Evolutionary conservation across 2,329 filamentous ascomycete species (phyloP).

Genomic region (Spiromastix sp.): DNA sequence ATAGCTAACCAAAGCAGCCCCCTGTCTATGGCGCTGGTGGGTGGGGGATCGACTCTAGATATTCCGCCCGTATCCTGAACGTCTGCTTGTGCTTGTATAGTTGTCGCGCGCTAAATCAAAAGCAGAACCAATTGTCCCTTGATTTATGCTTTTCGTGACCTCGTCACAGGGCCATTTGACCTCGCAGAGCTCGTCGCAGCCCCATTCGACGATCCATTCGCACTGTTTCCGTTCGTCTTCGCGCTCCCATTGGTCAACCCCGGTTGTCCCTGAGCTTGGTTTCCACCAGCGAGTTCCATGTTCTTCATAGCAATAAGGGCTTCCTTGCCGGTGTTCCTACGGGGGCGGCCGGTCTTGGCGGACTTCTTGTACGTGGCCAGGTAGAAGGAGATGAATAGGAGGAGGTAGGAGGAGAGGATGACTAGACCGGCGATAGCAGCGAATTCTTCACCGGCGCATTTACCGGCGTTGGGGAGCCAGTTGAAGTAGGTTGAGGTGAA

Average conservation of each 20-base stretch:
- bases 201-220: constrained; percentile 9
- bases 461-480: constrained; percentile 64
- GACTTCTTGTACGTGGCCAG: constrained; percentile 74
- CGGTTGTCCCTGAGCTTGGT: constrained; percentile 16
- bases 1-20: too few relatives aligned
- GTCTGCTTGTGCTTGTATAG: too few relatives aligned
- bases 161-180: constrained; percentile 34
- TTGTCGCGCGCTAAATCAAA: too few relatives aligned
- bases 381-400: constrained; percentile 95
- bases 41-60: too few relatives aligned
- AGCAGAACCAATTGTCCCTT: too few relatives aligned
- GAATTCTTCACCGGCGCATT: constrained; percentile 84
- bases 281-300: constrained; percentile 51
- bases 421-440: constrained; percentile 78
- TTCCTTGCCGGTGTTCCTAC: constrained; percentile 63
- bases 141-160: constrained; percentile 38
- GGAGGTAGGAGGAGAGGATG: constrained; percentile 78
- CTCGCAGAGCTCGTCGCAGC: constrained; percentile 26
- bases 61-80: too few relatives aligned
- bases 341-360: constrained; percentile 22
- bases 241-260: constrained; percentile 21
- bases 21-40: too few relatives aligned
- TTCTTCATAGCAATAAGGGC: constrained; percentile 74
- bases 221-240: constrained; percentile 7
- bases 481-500: constrained; percentile 78